Base-by-base conservation (phyloP, 2,329 filamentous ascomycete genomes). In the Arthroderma uncinatum region DNA sequence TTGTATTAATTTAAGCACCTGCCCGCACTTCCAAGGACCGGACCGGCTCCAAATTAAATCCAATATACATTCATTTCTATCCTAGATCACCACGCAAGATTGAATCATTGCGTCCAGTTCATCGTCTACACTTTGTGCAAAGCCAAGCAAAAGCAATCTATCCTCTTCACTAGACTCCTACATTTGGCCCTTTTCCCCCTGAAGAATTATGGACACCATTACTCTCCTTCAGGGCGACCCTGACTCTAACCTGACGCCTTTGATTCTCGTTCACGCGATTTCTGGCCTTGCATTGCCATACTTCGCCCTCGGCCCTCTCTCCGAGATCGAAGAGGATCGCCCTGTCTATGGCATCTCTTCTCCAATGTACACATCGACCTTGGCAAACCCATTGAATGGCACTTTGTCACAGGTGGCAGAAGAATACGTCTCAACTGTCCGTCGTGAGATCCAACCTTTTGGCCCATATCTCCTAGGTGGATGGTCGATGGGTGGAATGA, bases 401-500 rank as follows among this genome's bases (percentile, higher is more conserved):
- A 60, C 61, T 16, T 57, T 64, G 30, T 52, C 62, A 30, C 52
- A 60, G 36, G 23, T 63, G 16, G 62, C 63, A 19, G 52, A 48
- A 8, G 37, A 64, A 42, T 64, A 64, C 54, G 57, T 63, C 34
- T 28, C 59, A 36, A 56, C 56, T n/a, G 60, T 64, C 28, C 37
- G 57, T 19, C 55, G 42, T 19, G 62, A 64, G 28, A 47, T 62
- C 57, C 71, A 74, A 57, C 66, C 70, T 7, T 56, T 65, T 36
- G 71, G 71, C 1, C 71, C 71, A 6, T 74, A 74, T 60, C 60
- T 66, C 44, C 61, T 74, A 7, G 70, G 66, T 19, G 71, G 71
- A 30, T 72, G 68, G 69, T 71, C 68, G 10, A 65, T 66, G 12
- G 71, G 71, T 19, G 71, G 68, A 37, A 66, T 71, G 21, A 66